Evolutionary conservation across 2,329 filamentous ascomycete species (phyloP).

Genomic region (Pezicula carpinea): DNA sequence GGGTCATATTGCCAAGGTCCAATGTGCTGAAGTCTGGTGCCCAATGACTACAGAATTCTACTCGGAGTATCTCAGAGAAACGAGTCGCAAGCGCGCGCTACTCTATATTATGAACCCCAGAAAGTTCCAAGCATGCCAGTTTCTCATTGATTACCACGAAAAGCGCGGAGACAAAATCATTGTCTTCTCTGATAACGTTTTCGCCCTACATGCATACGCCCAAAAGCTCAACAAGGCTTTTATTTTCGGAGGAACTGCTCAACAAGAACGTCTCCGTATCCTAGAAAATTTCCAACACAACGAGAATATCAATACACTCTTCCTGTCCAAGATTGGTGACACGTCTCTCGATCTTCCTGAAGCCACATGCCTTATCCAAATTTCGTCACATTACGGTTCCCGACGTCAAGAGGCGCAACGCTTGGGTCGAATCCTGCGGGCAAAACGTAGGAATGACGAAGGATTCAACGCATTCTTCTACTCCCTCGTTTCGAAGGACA

Average conservation of each 20-base stretch:
- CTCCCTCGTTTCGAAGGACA: slow-evolving; percentile 94
- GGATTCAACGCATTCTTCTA: slow-evolving; percentile 99
- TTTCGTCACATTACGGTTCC: slow-evolving; percentile 95
- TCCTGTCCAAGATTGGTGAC: slow-evolving; percentile 95
- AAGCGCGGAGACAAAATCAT: slow-evolving; percentile 94
- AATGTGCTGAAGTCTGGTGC: slow-evolving; percentile 98
- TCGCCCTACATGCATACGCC: slow-evolving; percentile 82
- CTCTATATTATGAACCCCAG: slow-evolving; percentile 97
- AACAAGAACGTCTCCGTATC: slow-evolving; percentile 80
- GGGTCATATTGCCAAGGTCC: slow-evolving; percentile 93
- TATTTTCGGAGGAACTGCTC: slow-evolving; percentile 85
- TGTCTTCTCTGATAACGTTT: slow-evolving; percentile 97
- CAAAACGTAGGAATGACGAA: slow-evolving; percentile 93
- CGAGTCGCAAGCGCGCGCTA: slow-evolving; percentile 59
- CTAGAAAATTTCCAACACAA: slow-evolving; percentile 96
- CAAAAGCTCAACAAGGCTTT: slow-evolving; percentile 79
- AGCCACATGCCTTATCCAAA: slow-evolving; percentile 94
- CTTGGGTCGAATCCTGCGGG: slow-evolving; percentile 85
- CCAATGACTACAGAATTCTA: slow-evolving; percentile 99
- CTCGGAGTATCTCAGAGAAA: slow-evolving; percentile 78
- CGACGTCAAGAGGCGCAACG: slow-evolving; percentile 95
- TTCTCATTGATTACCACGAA: slow-evolving; percentile 97
- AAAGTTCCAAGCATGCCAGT: slow-evolving; percentile 96
- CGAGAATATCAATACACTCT: slow-evolving; percentile 82
- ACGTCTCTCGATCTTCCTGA: slow-evolving; percentile 97